A percentile compares a stretch with the other conserved stretches of the same genome.
Conservation (phyloP, 2,329 filamentous ascomycete genomes). For the Diaporthe citriasiana region DNA sequence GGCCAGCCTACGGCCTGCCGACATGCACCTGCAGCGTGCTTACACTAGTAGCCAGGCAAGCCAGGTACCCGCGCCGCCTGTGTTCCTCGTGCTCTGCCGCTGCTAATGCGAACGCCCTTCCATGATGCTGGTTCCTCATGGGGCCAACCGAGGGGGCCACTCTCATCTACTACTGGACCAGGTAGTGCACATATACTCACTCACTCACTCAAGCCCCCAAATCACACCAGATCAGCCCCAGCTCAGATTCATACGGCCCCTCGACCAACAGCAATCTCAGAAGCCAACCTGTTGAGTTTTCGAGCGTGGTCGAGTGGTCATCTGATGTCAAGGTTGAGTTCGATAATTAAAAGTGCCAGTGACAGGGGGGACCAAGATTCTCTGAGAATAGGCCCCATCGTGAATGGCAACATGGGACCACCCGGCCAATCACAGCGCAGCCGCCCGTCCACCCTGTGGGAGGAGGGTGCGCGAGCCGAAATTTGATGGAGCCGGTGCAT, state of each 20-base stretch:
- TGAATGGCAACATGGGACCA: slow-evolving; percentile 28
- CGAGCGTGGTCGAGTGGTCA: slow-evolving; percentile 26
- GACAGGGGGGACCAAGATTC: slow-evolving; percentile 33
- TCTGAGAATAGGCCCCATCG: slow-evolving; percentile 22
- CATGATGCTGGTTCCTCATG: slow-evolving; percentile 7
- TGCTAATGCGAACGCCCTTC: slow-evolving; percentile 28
- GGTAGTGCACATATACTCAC: background rate
- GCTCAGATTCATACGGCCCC: slow-evolving; percentile 1
- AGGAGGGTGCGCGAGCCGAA: slow-evolving; percentile 29
- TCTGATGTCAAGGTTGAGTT: slow-evolving; percentile 33
- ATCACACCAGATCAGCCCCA: too few relatives aligned
- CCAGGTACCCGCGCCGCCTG: slow-evolving; percentile 22
- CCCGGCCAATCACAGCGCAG: slow-evolving; percentile 24
- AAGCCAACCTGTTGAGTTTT: slow-evolving; percentile 9
- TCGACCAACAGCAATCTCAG: slow-evolving; percentile 8
- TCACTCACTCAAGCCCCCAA: background rate
- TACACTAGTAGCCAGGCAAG: too few relatives aligned
- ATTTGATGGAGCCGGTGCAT: slow-evolving; percentile 33
- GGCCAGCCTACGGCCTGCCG: background rate
- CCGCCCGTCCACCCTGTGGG: slow-evolving; percentile 11
- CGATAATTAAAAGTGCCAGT: slow-evolving; percentile 30
- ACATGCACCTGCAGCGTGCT: slow-evolving; percentile 16
- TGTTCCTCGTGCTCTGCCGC: background rate
- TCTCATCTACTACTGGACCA: background rate
- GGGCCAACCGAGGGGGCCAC: background rate